Conservation (phyloP, 805 yeast genomes). For the Yarrowia sp. region DNA sequence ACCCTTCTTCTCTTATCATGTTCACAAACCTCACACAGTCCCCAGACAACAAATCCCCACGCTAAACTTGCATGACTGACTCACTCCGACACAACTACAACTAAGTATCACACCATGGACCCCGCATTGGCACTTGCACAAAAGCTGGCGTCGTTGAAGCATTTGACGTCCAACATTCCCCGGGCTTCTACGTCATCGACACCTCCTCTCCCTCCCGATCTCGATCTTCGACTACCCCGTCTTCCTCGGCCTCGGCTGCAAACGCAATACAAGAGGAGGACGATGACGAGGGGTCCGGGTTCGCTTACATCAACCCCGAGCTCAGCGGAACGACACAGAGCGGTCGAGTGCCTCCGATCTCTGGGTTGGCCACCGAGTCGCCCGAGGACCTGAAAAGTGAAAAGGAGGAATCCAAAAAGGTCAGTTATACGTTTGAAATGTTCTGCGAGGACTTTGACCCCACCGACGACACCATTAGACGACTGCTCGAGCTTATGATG, state of each 20-base stretch:
- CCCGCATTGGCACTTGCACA: conserved; percentile 23
- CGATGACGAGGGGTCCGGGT: conserved; percentile 22
- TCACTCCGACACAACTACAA: conserved; percentile 14
- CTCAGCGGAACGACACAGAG: not conserved
- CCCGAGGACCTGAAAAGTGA: conserved; percentile 11
- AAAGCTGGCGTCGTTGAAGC: conserved; percentile 16
- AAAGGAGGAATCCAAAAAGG: conserved; percentile 3
- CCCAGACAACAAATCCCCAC: conserved; percentile 14
- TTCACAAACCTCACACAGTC: not conserved
- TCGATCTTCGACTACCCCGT: conserved; percentile 13
- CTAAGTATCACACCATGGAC: conserved; percentile 21
- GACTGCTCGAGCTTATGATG: conserved; percentile 22
- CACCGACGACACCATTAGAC: conserved; percentile 18
- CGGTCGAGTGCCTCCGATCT: not conserved
- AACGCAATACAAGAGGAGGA: conserved; percentile 25
- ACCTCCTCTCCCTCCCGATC: not conserved
- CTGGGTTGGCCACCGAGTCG: conserved; percentile 23
- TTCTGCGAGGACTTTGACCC: conserved; percentile 24
- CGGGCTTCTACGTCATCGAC: conserved; percentile 1
- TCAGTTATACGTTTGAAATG: conserved; percentile 20
- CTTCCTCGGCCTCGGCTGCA: conserved; percentile 7
- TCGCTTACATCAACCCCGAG: conserved; percentile 24
- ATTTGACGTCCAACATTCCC: conserved; percentile 7
- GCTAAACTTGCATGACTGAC: conserved; percentile 24
- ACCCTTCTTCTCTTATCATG: not conserved